phyloP scores from a whole-genome alignment of 306 rosid species.

The Gillenia trifoliata region DNA sequence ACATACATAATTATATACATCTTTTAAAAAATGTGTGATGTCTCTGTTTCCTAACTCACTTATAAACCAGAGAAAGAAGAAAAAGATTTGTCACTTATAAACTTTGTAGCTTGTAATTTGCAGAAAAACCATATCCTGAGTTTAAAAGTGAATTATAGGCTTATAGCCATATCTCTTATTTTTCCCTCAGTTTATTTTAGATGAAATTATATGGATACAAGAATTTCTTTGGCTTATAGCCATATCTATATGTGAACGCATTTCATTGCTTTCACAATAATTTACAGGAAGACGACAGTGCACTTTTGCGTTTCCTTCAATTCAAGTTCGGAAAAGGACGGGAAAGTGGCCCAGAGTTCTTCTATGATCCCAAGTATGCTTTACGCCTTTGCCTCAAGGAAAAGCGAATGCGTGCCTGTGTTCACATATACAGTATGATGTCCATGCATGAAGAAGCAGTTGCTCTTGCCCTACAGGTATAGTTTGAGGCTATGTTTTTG shows the following conservation, averaged over 20 bases:
- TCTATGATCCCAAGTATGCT: constrained; percentile 97
- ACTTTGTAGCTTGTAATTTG: neutral
- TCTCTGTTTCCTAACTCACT: no score
- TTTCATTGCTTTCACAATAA: neutral
- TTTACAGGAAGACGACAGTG: constrained; percentile 85
- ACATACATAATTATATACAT: neutral
- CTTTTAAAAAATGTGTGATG: neutral
- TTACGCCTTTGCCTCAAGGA: constrained; percentile 97
- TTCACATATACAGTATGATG: constrained; percentile 99
- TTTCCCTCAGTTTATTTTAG: neutral
- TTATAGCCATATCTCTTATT: neutral
- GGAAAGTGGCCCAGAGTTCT: constrained; percentile 88
- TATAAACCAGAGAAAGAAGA: no score
- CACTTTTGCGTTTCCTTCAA: constrained; percentile 85
- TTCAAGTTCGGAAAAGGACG: constrained; percentile 93
- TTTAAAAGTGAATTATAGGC: neutral
- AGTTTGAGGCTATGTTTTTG: constrained; percentile 26
- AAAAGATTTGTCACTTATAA: no score
- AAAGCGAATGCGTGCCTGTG: constrained; percentile 97
- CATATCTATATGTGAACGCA: neutral
- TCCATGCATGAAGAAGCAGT: constrained; percentile 99
- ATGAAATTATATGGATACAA: neutral
- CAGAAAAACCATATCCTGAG: neutral
- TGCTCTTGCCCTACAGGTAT: constrained; percentile 95
- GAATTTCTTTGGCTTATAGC: neutral